Conservation (phyloP, 164 flowering plant genomes). For the Vitis riparia region DNA sequence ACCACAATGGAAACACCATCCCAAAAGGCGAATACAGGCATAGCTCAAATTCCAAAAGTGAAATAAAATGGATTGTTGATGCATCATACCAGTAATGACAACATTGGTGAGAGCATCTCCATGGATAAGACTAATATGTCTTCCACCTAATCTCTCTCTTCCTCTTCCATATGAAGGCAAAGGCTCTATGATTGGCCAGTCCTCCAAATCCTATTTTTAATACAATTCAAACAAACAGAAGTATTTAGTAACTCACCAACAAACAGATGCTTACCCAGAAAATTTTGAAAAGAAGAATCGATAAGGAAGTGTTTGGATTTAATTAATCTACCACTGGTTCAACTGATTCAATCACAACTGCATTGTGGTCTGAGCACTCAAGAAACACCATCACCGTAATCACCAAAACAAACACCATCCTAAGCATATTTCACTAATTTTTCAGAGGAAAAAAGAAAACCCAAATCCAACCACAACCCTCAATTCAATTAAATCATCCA, state of each 20-base stretch:
- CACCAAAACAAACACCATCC: too few species aligned
- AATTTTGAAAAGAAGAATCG: background rate
- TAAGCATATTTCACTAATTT: too few species aligned
- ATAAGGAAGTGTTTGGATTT: too few species aligned
- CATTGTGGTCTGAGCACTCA: too few species aligned
- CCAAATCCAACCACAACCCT: background rate
- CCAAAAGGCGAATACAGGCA: too few species aligned
- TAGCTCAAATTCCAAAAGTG: background rate
- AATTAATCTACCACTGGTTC: too few species aligned
- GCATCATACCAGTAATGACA: constrained; percentile 76
- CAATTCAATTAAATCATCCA: background rate
- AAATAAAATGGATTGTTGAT: background rate
- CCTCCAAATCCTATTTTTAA: constrained; percentile 57
- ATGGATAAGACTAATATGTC: constrained; percentile 97
- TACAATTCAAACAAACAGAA: background rate
- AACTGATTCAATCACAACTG: too few species aligned
- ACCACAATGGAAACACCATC: too few species aligned
- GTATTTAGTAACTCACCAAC: background rate
- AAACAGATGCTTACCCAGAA: too few species aligned
- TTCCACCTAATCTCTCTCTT: constrained; percentile 89
- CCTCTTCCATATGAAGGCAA: constrained; percentile 98
- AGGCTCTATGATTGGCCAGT: constrained; percentile 93
- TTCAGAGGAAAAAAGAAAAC: background rate
- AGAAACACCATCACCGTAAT: too few species aligned
- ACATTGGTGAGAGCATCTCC: constrained; percentile 76